These are phyloP conservation scores for Pseudozyma hubeiensis DNA, from an alignment of 1,284 basidiomycete species.

Conservation along the genomic window DNA sequence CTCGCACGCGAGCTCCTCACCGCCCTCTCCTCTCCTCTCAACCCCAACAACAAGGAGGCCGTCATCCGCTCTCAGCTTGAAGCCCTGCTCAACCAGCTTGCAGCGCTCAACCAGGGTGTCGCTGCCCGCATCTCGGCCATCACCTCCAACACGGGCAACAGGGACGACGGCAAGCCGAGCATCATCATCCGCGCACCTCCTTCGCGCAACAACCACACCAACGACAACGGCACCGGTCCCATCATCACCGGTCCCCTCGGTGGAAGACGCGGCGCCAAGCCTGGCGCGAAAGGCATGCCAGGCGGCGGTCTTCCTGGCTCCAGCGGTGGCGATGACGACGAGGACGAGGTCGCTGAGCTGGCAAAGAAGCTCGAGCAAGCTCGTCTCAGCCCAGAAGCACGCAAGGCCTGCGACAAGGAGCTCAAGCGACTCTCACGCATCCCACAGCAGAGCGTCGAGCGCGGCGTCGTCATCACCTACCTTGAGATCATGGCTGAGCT, in stretches of 20 bases:
- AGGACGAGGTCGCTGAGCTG: slow-evolving; percentile 64
- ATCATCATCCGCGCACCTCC: slow-evolving; percentile 57
- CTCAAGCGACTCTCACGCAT: slow-evolving; percentile 66
- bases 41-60: slow-evolving; percentile 55
- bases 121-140: slow-evolving; percentile 58
- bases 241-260: slow-evolving; percentile 45
- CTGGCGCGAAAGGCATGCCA: slow-evolving; percentile 24
- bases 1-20: slow-evolving; percentile 61
- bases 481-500: slow-evolving; percentile 69
- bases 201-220: slow-evolving; percentile 41
- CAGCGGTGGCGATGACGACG: slow-evolving; percentile 53
- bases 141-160: slow-evolving; percentile 33
- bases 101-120: slow-evolving; percentile 59
- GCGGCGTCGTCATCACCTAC: slow-evolving; percentile 68
- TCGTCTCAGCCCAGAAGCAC: slow-evolving; percentile 61
- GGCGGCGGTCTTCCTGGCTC: slow-evolving; percentile 32
- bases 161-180: slow-evolving; percentile 40
- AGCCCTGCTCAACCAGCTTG: slow-evolving; percentile 60
- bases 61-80: slow-evolving; percentile 65
- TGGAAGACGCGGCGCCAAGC: slow-evolving; percentile 37
- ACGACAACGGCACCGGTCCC: slow-evolving; percentile 41
- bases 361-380: slow-evolving; percentile 57
- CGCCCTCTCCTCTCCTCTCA: slow-evolving; percentile 60
- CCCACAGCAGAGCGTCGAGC: slow-evolving; percentile 66
- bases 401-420: slow-evolving; percentile 66